A percentile compares a stretch with the other conserved stretches of the same genome.
Evolutionary conservation across 345 rosid species (phyloP).

Genomic region (Nasturtium officinale): DNA sequence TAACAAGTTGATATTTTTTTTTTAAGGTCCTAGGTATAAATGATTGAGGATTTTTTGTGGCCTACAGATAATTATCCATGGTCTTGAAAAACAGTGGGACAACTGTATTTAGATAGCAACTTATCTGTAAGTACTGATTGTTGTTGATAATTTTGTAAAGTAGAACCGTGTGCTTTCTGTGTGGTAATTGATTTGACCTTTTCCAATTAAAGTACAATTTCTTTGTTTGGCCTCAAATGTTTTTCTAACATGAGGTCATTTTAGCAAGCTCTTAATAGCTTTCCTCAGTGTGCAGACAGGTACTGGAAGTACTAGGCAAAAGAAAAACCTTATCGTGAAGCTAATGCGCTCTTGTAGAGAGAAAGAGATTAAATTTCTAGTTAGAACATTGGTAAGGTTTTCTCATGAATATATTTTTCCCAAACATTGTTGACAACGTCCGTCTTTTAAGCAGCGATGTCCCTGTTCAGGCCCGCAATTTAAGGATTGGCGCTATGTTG

Average conservation of each 20-base stretch:
- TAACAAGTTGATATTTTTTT: not conserved
- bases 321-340: slow-evolving; percentile 78
- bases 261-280: slow-evolving; percentile 32
- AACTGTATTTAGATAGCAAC: not conserved
- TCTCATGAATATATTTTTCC: not conserved
- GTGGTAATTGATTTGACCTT: too few species aligned
- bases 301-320: slow-evolving; percentile 68
- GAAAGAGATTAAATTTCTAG: slow-evolving; percentile 84
- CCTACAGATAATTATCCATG: not conserved
- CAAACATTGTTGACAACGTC: not conserved
- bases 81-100: slow-evolving; percentile 7
- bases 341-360: slow-evolving; percentile 85
- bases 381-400: slow-evolving; percentile 50
- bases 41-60: not conserved
- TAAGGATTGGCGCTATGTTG: slow-evolving; percentile 95
- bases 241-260: not conserved
- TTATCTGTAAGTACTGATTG: not conserved
- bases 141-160: too few species aligned
- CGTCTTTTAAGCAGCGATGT: not conserved
- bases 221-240: not conserved
- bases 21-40: not conserved
- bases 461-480: slow-evolving; percentile 64
- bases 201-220: not conserved
- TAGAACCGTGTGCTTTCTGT: too few species aligned
- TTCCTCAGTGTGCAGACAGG: slow-evolving; percentile 83